Conservation (phyloP, 2,329 filamentous ascomycete species). For the Cladosporium sp. region DNA sequence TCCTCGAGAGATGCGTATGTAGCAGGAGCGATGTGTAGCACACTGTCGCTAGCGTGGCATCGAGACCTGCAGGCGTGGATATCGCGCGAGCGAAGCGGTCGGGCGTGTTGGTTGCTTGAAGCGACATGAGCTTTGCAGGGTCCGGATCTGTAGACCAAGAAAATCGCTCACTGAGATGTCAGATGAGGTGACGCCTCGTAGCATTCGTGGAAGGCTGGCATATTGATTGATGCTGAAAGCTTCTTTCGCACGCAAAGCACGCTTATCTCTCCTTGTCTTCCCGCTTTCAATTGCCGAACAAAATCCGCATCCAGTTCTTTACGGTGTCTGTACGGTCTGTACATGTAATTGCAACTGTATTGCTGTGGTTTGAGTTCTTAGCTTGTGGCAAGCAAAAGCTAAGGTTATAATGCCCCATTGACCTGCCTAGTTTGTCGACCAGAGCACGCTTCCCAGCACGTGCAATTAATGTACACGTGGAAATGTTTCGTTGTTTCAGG, state of each 20-base stretch:
- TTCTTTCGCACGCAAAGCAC: background rate
- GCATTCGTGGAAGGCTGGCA: background rate
- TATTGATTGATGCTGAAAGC: background rate
- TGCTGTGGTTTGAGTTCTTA: background rate
- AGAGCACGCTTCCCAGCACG: background rate
- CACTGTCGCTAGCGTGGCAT: constrained; percentile 45
- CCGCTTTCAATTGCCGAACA: background rate
- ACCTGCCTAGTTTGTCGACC: background rate
- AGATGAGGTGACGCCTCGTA: background rate
- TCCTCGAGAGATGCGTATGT: constrained; percentile 40
- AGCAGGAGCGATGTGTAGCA: constrained; percentile 47
- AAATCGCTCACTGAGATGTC: background rate
- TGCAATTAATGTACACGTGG: background rate
- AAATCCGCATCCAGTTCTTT: background rate
- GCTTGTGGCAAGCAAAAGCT: background rate
- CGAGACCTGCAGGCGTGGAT: constrained; percentile 42
- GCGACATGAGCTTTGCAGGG: background rate
- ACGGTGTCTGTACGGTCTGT: background rate
- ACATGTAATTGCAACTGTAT: background rate
- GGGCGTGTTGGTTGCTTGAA: constrained; percentile 20
- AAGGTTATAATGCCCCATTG: background rate
- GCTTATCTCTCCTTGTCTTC: background rate
- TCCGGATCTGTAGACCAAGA: background rate
- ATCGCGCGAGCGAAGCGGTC: constrained; percentile 32
- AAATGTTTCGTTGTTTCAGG: background rate